A percentile compares a stretch with the other conserved stretches of the same genome.
phyloP scores from a whole-genome alignment of 108 stramenopile genomes.

The Cylindrotheca fusiformis region DNA sequence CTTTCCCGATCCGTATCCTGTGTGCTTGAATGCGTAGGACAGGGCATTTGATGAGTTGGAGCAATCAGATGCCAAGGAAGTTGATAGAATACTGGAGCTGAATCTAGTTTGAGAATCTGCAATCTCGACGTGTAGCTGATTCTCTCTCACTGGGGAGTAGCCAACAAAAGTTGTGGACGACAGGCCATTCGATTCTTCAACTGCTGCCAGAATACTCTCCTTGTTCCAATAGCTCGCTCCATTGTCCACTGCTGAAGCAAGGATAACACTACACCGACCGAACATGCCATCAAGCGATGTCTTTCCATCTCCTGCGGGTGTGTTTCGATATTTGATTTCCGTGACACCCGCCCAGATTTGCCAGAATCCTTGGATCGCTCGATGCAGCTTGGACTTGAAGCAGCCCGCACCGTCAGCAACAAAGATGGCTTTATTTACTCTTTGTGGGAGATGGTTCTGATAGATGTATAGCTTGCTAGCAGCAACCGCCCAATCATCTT shows the following conservation, averaged over 20 bases:
- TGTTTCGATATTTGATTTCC: not conserved
- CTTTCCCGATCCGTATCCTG: not conserved
- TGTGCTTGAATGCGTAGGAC: not conserved
- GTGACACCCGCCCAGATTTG: not conserved
- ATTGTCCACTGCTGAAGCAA: not conserved
- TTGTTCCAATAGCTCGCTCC: not conserved
- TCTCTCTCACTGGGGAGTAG: not conserved
- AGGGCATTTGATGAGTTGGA: too few relatives aligned
- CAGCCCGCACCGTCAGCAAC: not conserved
- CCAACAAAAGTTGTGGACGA: not conserved
- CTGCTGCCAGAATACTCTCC: not conserved
- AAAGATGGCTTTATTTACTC: not conserved
- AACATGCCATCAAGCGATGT: not conserved
- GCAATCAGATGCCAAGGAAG: too few relatives aligned
- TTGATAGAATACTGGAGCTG: not conserved
- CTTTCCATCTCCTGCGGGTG: not conserved
- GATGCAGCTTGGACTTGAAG: not conserved
- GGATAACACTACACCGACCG: not conserved
- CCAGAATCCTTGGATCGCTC: not conserved
- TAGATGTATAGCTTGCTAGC: not conserved
- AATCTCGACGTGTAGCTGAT: not conserved
- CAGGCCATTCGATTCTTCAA: not conserved
- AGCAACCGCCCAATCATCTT: constrained; percentile 3
- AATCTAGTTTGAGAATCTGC: not conserved
- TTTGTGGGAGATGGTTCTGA: not conserved